Conservation (phyloP, 2,329 filamentous ascomycete species). For the Fusarium sp. region DNA sequence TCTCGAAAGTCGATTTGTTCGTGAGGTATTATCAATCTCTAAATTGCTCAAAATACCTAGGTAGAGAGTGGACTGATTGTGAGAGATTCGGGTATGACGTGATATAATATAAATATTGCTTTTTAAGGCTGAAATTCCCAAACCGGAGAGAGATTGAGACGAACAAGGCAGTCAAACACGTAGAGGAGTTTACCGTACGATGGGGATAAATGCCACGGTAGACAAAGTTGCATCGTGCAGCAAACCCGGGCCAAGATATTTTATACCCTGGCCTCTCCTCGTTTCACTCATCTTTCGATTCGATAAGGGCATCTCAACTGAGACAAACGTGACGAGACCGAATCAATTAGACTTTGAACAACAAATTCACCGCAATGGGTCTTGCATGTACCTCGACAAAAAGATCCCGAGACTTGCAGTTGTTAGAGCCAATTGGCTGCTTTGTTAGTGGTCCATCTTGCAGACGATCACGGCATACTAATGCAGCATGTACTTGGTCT, state of each 20-base stretch:
- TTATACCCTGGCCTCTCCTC: constrained; percentile 26
- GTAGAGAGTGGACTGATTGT: not conserved
- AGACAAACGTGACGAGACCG: constrained; percentile 14
- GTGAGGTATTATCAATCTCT: not conserved
- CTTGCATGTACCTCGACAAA: not conserved
- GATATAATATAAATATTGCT: not conserved
- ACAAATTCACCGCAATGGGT: not conserved
- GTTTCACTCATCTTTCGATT: constrained; percentile 22
- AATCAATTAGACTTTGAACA: constrained; percentile 14
- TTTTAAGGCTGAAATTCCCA: not conserved
- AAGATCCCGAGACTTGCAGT: constrained; percentile 28
- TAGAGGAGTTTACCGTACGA: not conserved
- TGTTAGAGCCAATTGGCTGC: not conserved
- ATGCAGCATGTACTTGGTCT: not conserved
- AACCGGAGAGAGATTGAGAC: not conserved
- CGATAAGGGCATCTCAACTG: constrained; percentile 15
- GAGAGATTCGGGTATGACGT: constrained; percentile 1
- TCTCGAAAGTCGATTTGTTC: not conserved
- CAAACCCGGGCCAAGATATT: constrained; percentile 3
- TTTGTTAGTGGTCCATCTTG: constrained; percentile 17
- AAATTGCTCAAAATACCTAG: constrained; percentile 5
- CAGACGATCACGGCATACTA: constrained; percentile 16
- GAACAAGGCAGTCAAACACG: not conserved
- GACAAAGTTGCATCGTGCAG: constrained; percentile 27
- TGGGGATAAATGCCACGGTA: constrained; percentile 23